Base-by-base conservation (phyloP, 2,329 filamentous ascomycete genomes). In the Fusarium subglutinans region DNA sequence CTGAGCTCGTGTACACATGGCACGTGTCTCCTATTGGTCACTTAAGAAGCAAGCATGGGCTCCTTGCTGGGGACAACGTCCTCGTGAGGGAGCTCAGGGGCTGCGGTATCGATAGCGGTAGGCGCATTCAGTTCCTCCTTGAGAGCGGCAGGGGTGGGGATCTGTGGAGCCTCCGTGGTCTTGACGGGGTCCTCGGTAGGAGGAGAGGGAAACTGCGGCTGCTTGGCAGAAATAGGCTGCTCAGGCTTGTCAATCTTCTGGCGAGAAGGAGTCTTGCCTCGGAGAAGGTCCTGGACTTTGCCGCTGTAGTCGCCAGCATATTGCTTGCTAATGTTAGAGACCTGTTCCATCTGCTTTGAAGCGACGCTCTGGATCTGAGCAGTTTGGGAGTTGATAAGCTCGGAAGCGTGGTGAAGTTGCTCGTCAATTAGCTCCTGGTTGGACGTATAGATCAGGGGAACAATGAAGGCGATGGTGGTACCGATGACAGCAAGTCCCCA, bases 391-490 rank as follows among this genome's bases (percentile, higher is more conserved):
- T 87, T 88, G 79, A 92, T 84, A 44, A 91, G 79, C 38, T 90
- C 85, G 47, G 87, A 86, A 61, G 86, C 88, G 71, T 89, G 85
- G 81, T 88, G 83, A 75, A 93, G 80, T 76, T 92, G 88, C 73
- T 86, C 81, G 79, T 93, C 91, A 77, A 93, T 93, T 66, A 92
- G 82, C 83, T 93, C 91, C 84, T 92, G 86, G 87, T 93, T 93
- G 77, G 86, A 86, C 76, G 86, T 87, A 83, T 93, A 93, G 79
- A 92, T 78, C 59, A 93, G 85, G 37, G 91, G 91, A 18, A 84
- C 86, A 66, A 91, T 84, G 85, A 93, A 93, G 67, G 88, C 79
- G 56, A 89, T 81, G 18, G 89, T 89, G 66, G 89, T 89, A 72
- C 83, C 84, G 76, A 92, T 85, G 73, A 93, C 82, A 53, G 90